Base-by-base conservation (phyloP, 2,329 filamentous ascomycete genomes). In the Xylariaceae sp. region DNA sequence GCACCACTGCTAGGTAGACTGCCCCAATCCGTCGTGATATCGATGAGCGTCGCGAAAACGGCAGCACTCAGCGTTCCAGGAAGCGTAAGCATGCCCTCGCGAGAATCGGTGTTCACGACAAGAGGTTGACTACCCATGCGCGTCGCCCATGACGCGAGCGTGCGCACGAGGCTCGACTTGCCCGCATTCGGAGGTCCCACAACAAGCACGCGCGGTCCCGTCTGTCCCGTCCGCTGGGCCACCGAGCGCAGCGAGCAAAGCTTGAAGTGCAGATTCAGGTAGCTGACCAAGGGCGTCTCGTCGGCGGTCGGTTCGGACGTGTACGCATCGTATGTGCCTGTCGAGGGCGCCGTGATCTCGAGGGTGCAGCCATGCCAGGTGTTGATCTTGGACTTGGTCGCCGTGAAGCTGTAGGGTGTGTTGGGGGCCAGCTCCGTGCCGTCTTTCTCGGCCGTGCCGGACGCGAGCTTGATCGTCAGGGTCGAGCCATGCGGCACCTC, bases 361-460 rank as follows among this genome's bases (percentile, higher is more conserved):
- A 99, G 77, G 56, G 86, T 86, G 75, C 92, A 97, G 68, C 94
- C 93, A 70, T 93, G 86, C 88, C 91, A 96, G 54, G 92, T 96
- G 74, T 90, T 90, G 69, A 99, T 88, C 62, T 93, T 92, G 59
- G 89, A 89, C 77, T 95, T 95, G 66, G 83, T 84, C 58, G 90
- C 89, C 51, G 83, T 82, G 74, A 99, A 93, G 37, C 81, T 87
- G 77, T 97, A 97, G 8, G 84, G 81, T 55, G 88, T 88, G 58
- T 88, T 88, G 8, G 84, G 82, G 9, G 92, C 92, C 49, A 99
- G 88, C 76, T 99, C 94, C 57, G 93, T 92, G 71, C 94, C 94
- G 72, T 97, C 96, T 70, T 96, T 86, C 74, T 99, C 94, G 53
- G 93, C 94, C 1, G 88, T 91, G 62, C 94, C 94, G 39, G 82